phyloP scores from a whole-genome alignment of 495 filamentous ascomycete genomes.

The Penicillium mononematosum region DNA sequence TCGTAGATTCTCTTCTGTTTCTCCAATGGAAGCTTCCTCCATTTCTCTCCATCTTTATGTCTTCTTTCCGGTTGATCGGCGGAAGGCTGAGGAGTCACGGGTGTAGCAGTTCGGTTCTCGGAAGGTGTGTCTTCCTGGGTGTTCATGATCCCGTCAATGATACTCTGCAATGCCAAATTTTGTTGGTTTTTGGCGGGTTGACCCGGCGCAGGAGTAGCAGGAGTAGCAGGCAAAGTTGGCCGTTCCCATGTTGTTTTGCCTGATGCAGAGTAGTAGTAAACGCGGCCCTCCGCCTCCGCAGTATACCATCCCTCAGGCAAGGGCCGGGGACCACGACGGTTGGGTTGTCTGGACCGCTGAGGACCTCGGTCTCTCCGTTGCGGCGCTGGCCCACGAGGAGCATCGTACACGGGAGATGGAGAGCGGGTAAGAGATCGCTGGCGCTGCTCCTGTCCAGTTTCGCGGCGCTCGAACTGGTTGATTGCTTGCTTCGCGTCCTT shows the following conservation, averaged over 20 bases:
- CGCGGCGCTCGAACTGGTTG: conserved; percentile 68
- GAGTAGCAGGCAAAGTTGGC: conserved; percentile 65
- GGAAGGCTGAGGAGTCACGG: conserved; percentile 47
- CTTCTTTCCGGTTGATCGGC: conserved; percentile 62
- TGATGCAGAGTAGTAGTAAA: conserved; percentile 76
- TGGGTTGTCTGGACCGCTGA: conserved; percentile 50
- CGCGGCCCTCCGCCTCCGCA: conserved; percentile 60
- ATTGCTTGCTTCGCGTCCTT: conserved; percentile 47
- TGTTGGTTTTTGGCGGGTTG: conserved; percentile 53
- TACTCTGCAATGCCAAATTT: conserved; percentile 70
- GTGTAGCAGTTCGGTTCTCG: conserved; percentile 55
- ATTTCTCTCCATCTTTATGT: conserved; percentile 64
- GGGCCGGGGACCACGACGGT: conserved; percentile 48
- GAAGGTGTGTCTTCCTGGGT: conserved; percentile 62
- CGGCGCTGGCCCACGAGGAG: conserved; percentile 52
- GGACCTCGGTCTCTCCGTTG: conserved; percentile 60
- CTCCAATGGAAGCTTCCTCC: conserved; percentile 72
- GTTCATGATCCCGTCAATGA: conserved; percentile 80
- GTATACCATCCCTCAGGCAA: conserved; percentile 81
- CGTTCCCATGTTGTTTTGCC: conserved; percentile 77
- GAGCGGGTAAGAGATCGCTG: conserved; percentile 54
- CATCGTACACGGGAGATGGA: conserved; percentile 51
- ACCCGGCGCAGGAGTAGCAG: conserved; percentile 45
- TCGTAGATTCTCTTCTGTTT: conserved; percentile 93
- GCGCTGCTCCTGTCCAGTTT: conserved; percentile 60